These are phyloP conservation scores for Nitzschia sp. DNA, from an alignment of 108 stramenopile species.

Conservation along the genomic window DNA sequence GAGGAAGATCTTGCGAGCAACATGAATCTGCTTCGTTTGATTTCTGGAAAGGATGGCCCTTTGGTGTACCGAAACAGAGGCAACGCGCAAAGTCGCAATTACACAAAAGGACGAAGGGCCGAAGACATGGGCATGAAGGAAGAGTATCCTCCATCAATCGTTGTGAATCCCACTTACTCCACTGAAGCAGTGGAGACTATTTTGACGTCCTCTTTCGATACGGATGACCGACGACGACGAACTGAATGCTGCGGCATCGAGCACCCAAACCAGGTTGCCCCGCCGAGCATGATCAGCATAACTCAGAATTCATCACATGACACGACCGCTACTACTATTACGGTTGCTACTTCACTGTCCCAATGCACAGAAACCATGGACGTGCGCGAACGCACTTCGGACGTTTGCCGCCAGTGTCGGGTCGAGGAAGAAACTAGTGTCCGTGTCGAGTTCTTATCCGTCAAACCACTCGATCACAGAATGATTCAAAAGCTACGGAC, in stretches of 20 bases:
- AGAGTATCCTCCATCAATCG: not conserved
- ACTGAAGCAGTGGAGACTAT: not conserved
- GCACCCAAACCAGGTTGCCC: not conserved
- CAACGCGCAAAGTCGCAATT: not conserved
- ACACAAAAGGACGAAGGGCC: not conserved
- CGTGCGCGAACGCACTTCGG: slow-evolving; percentile 10
- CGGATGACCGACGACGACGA: not conserved
- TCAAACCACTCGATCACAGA: not conserved
- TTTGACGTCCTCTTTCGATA: not conserved
- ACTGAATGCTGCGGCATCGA: not conserved
- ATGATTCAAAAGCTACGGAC: slow-evolving; percentile 15
- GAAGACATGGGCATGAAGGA: not conserved
- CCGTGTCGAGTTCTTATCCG: too few relatives aligned
- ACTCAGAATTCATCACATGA: slow-evolving; percentile 9
- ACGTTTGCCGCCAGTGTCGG: not conserved
- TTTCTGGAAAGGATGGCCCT: too few relatives aligned
- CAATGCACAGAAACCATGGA: slow-evolving; percentile 11
- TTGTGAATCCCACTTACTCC: not conserved
- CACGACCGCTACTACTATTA: not conserved
- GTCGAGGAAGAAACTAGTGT: not conserved
- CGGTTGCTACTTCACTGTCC: not conserved
- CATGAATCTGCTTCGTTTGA: too few relatives aligned
- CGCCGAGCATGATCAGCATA: not conserved
- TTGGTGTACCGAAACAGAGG: too few relatives aligned
- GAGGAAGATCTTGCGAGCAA: too few relatives aligned